Conservation (phyloP, 1,284 basidiomycete species). For the Leccinum solheimii region DNA sequence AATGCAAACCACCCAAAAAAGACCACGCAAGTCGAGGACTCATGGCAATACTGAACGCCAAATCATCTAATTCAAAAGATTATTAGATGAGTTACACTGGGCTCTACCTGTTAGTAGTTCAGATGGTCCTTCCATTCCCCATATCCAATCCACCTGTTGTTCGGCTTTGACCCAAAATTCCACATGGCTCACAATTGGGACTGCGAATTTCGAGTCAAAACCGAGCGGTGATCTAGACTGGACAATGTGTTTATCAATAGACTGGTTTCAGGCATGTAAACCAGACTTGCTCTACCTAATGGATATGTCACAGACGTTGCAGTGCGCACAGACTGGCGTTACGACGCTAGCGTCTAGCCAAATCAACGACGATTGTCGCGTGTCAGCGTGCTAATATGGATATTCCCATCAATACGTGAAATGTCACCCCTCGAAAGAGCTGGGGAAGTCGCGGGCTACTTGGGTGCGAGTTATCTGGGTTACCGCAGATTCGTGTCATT, state of each 20-base stretch:
- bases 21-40: background rate
- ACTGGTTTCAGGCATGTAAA: conserved; percentile 5
- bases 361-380: background rate
- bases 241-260: conserved; percentile 1
- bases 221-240: background rate
- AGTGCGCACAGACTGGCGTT: background rate
- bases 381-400: background rate
- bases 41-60: background rate
- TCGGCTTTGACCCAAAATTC: background rate
- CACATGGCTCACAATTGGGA: background rate
- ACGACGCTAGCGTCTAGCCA: background rate
- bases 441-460: conserved; percentile 82
- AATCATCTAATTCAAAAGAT: conserved; percentile 7
- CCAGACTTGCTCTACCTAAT: conserved; percentile 9
- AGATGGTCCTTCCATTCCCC: background rate
- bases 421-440: conserved; percentile 13
- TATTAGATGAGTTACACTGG: background rate
- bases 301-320: background rate
- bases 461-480: conserved; percentile 54
- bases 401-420: conserved; percentile 1
- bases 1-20: conserved; percentile 1
- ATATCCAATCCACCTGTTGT: background rate
- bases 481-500: background rate
- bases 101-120: background rate
- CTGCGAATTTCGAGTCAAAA: conserved; percentile 1